Evolutionary conservation across 768 basidiomycete genomes (phyloP), one percentile per base, ranked within the genome.

Genomic region (Kondoa malvinella): DNA sequence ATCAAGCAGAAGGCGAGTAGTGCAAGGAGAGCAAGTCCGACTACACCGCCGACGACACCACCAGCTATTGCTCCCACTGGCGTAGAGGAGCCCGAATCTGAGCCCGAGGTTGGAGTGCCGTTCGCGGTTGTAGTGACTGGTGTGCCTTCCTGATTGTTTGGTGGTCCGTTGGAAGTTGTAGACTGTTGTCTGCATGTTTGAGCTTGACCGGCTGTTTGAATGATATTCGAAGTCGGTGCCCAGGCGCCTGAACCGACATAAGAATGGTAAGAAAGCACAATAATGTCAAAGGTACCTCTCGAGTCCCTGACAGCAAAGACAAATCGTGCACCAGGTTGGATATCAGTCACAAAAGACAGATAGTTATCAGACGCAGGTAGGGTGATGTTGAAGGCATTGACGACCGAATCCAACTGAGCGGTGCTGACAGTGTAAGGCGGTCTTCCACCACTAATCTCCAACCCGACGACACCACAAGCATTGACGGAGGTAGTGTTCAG

Each of bases 401-500:
- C 58, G 58, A 59, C 58, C 27, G 58, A 50, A 50, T 50, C 40
- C 8, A 50, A 21, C 40, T 50, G 40, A 8, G 21, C 40, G 40
- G 40, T 33, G 32, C n/a, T 63, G n/a, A 63, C 15, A 33, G 61
- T 63, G 61, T 63, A 63, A 32, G 61, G 61, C 3, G 61, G 27
- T 3, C 8, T 27, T 17, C 61, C 61, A 32, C 61, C 61, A 15
- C 29, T 15, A 16, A 63, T 33, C 8, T 8, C 16, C 29, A 63
- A 27, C 16, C 61, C 61, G 8, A 63, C 26, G 32, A 63, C 61
- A 33, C 33, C 61, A 29, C 61, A 63, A 16, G 16, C 15, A 33
- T 27, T 21, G 30, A 63, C 26, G 17, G 27, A 33, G 32, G 61
- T 63, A 29, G 15, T 32, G 30, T 63, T 63, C 29, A 63, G 32